Evolutionary conservation across 2,329 filamentous ascomycete species (phyloP), one percentile per base, ranked within the genome.

Genomic region (Fusarium scirpi): DNA sequence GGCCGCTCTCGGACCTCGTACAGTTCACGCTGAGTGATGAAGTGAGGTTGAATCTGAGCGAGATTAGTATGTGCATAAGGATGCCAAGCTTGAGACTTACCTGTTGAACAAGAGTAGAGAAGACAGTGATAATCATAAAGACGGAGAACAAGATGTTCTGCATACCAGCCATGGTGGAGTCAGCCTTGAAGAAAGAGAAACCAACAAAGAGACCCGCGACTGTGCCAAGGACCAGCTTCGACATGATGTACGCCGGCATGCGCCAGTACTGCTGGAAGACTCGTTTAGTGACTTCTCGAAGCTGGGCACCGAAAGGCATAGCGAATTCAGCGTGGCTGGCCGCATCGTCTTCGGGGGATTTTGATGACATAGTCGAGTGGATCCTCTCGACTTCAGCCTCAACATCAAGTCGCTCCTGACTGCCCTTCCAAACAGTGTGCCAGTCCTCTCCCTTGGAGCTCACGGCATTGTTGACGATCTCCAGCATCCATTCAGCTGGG

Each of bases 201-300:
- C 91, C 92, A 62, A 94, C 91, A 76, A 94, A 94, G 3, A 95
- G 82, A 9, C 86, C 84, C 25, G 88, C 84, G 59, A 89, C 84
- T 54, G 86, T 69, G 4, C 82, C 90, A 20, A 95, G 86, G 2
- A 85, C 78, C 3, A 87, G 78, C 81, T 95, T 95, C 60, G 91
- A 87, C 78, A 93, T 92, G 74, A 96, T 89, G 80, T 96, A 96
- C 13, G 85, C 84, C 0, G 93, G 93, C 59, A 89, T 93, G 47
- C 93, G 87, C 92, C 93, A 95, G 84, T 94, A 94, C 76, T 96
- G 93, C 75, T 93, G 87, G 80, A 94, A 94, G 8, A 94, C 88
- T 61, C 93, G 89, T 11, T 84, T 73, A 3, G 88, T 89, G 44
- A 93, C 92, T 62, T 89, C 84, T 45, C 78, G 80, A 2, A 95